phyloP scores from a whole-genome alignment of 345 rosid genomes.

The Theobroma cacao region DNA sequence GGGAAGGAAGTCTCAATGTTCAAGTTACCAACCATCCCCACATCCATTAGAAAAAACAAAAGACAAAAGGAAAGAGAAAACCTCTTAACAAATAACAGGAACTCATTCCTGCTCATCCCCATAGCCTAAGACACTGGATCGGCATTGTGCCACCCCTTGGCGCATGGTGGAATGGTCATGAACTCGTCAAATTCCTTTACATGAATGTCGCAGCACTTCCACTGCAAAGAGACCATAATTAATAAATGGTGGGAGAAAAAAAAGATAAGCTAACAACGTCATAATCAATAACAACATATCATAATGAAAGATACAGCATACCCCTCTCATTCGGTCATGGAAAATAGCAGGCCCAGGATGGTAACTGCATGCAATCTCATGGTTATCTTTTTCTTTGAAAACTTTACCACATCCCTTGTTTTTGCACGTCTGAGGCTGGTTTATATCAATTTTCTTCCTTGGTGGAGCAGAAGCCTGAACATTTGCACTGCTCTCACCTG shows the following conservation, averaged over 20 bases:
- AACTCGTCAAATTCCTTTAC: slow-evolving; percentile 97
- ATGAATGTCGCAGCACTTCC: slow-evolving; percentile 91
- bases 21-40: background rate
- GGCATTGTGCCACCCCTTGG: slow-evolving; percentile 89
- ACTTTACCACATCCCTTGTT: slow-evolving; percentile 81
- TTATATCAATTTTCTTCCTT: slow-evolving; percentile 59
- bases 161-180: slow-evolving; percentile 83
- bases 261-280: background rate
- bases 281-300: background rate
- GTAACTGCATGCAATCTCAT: slow-evolving; percentile 71
- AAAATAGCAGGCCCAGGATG: slow-evolving; percentile 98
- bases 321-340: slow-evolving; percentile 90
- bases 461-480: slow-evolving; percentile 32
- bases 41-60: background rate
- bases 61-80: background rate
- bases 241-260: background rate
- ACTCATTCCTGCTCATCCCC: background rate
- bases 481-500: slow-evolving; percentile 33
- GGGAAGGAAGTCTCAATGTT: background rate
- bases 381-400: slow-evolving; percentile 86
- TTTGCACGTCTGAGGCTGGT: slow-evolving; percentile 73
- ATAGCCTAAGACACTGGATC: slow-evolving; percentile 29
- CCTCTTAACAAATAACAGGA: background rate
- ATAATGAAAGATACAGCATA: slow-evolving; percentile 10
- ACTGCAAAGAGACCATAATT: slow-evolving; percentile 40